These are phyloP conservation scores for Quercus phellos DNA, from an alignment of 331 rosid species.

Conservation along the genomic window DNA sequence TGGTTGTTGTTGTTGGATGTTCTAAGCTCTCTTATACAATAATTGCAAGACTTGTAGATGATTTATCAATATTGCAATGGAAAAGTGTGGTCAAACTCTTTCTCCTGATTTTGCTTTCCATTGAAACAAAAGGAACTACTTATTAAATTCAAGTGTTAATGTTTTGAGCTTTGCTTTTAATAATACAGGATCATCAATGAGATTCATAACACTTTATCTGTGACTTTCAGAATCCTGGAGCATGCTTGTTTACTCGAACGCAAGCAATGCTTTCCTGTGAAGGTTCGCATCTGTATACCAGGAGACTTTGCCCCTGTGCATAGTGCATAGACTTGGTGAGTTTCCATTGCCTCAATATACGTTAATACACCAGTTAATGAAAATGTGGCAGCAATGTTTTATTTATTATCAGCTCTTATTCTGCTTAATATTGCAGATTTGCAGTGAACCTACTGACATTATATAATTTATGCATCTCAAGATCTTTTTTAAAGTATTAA, in stretches of 20 bases:
- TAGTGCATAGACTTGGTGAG: conserved; percentile 42
- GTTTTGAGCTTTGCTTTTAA: not conserved
- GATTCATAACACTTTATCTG: not conserved
- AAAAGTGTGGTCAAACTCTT: not conserved
- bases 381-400: not conserved
- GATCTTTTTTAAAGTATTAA: not conserved
- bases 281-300: conserved; percentile 75
- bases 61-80: not conserved
- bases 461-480: not conserved
- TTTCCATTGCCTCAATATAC: conserved; percentile 11
- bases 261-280: conserved; percentile 73
- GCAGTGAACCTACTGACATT: not conserved
- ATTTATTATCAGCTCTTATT: not conserved
- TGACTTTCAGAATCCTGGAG: conserved; percentile 72
- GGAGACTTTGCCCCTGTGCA: conserved; percentile 94
- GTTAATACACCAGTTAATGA: not conserved
- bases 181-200: not conserved
- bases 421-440: not conserved
- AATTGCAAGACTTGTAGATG: no score
- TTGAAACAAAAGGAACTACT: not conserved
- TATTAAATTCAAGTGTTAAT: not conserved
- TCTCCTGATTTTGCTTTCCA: not conserved
- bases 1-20: no score
- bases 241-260: conserved; percentile 64
- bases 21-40: no score